A percentile compares a stretch with the other conserved stretches of the same genome.
Conservation (phyloP, 164 flowering plant species). For the Dillenia turbinata region DNA sequence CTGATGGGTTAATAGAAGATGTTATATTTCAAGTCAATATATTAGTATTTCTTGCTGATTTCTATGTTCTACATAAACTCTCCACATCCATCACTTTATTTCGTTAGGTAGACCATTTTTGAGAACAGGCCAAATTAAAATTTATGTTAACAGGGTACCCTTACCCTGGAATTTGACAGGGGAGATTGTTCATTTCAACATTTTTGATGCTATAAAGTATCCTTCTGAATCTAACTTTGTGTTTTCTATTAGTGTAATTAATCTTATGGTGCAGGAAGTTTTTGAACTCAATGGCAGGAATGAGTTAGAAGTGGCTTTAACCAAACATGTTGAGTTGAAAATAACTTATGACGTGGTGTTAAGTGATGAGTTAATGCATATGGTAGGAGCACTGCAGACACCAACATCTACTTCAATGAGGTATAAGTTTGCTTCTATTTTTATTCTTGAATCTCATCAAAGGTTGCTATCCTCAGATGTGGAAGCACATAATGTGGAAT, state of each 20-base stretch:
- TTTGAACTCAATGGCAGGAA: background rate
- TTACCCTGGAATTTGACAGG: slow-evolving; percentile 6
- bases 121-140: slow-evolving; percentile 1
- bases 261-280: no score
- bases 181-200: background rate
- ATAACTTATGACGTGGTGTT: background rate
- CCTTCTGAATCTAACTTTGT: background rate
- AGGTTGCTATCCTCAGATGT: background rate
- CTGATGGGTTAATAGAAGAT: slow-evolving; percentile 3
- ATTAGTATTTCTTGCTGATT: background rate
- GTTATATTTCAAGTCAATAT: background rate
- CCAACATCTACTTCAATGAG: background rate
- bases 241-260: background rate
- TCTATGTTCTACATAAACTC: background rate
- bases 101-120: slow-evolving; percentile 3
- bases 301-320: background rate
- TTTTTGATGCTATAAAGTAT: background rate
- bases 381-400: background rate
- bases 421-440: background rate
- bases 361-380: background rate
- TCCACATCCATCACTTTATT: background rate
- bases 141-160: background rate
- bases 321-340: background rate
- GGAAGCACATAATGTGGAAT: background rate
- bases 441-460: background rate